Base-by-base conservation (phyloP, 768 basidiomycete species). In the Lyophyllum atratum region DNA sequence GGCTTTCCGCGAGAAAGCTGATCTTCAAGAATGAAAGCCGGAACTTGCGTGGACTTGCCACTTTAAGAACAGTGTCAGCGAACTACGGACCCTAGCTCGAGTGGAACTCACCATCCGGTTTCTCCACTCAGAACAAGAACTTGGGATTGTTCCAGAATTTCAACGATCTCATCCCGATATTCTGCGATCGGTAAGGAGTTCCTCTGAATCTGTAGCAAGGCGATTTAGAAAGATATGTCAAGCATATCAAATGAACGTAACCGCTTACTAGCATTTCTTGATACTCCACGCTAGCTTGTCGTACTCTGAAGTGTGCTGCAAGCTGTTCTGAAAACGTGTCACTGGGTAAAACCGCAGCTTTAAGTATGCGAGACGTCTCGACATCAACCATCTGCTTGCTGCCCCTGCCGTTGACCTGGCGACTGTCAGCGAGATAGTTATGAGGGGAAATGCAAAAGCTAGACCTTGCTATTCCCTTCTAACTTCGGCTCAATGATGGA, bases 11-110 rank as follows among this genome's bases (percentile, higher is more conserved):
- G 81, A 4, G 87, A 83, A 21, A 98, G 82, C 52, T 90, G 85
- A 66, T 95, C 87, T 70, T 99, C 96, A 10, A 99, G 82, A 61
- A 98, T 89, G 74, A 95, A 98, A 0, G 89, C 81, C 3, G 96
- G 96, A 3, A 98, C 85, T 74, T 98, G 96, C 0, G 96, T 98
- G 2, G 95, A 97, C 75, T 99, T 99, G 9, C 96, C 96, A 66
- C 94, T 95, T 61, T 28, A 50, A 51, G 49, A n/a, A 52, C 24
- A 50, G 58, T 47, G 61, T 42, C 45, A 34, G 22, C 51, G 39
- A 12, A 55, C 44, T 19, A 29, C 8, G 28, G 14, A 50, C 22
- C 12, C 33, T 49, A 21, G 48, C 19, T 14, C 21, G 59, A 37
- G 64, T 55, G 49, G 50, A 54, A 49, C 65, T 61, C 59, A 75